Base-by-base conservation (phyloP, 257 asterid species). In the Fraxinus quadrangulata region DNA sequence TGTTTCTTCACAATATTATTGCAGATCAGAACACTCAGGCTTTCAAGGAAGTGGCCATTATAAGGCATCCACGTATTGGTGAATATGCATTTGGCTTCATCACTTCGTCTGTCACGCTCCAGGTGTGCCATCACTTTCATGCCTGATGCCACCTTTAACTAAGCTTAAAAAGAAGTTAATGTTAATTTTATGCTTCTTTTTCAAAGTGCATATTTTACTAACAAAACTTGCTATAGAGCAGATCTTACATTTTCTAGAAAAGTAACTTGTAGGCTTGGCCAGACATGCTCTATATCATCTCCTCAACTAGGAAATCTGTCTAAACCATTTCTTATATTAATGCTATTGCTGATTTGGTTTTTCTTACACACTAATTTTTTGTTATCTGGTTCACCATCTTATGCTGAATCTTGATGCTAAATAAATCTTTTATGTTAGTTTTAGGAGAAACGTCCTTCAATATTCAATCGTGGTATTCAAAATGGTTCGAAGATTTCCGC, bases 61-160 rank as follows among this genome's bases (percentile, higher is more conserved):
- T 91, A 73, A 86, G 94, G 83, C 96, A 91, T 85, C 96, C 96
- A 10, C 92, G 94, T 30, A 81, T 91, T 82, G 96, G 94, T 87
- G 96, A 91, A 89, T 91, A 89, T 78, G 96, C 96, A 71, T 88
- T 91, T 79, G 96, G 91, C 71, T 91, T 91, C 83, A 91, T 91
- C 80, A 91, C 96, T 77, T 91, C 96, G 77, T 86, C 90, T 61
- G 89, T 91, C 68, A 70, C 83, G 65, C 92, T 91, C 77, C 92
- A 86, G 96, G 96, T 91, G 42, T 74, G 40, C 75, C 75, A 73
- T 77, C 34, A 9, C 16, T 26, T n/a, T 63, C 69, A 59, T 59
- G 30, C 16, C 16, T 21, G 6, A 59, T 59, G 5, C 31, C 5
- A 24, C 69, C 2, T 63, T 63, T 63, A 2, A 1, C 69, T 63